These are phyloP conservation scores for Eutypella sp. DNA, from an alignment of 2,329 filamentous ascomycete species.

Conservation along the genomic window DNA sequence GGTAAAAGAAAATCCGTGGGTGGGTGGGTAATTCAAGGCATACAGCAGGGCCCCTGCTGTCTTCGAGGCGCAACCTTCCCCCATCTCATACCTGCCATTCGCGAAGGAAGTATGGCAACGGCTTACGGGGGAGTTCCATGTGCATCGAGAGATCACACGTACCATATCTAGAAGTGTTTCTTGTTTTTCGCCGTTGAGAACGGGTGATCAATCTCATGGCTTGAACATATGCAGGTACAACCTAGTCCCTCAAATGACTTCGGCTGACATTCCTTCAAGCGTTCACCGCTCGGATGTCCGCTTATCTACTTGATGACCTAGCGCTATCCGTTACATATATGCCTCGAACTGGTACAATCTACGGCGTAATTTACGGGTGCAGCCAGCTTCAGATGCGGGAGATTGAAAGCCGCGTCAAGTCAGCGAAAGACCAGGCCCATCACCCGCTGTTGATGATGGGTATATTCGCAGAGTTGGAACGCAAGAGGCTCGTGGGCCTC, in stretches of 20 bases:
- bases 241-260: neutral
- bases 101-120: constrained; percentile 11
- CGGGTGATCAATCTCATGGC: neutral
- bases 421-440: constrained; percentile 6
- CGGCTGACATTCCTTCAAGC: constrained; percentile 2
- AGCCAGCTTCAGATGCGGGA: constrained; percentile 4
- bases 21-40: constrained; percentile 7
- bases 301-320: constrained; percentile 9
- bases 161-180: constrained; percentile 6
- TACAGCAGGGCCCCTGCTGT: constrained; percentile 8
- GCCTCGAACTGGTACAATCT: constrained; percentile 8
- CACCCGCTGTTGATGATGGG: constrained; percentile 14
- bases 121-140: constrained; percentile 8
- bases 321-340: constrained; percentile 15
- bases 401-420: constrained; percentile 9
- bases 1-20: too few relatives aligned
- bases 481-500: constrained; percentile 8
- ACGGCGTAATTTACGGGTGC: constrained; percentile 17
- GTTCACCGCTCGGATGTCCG: constrained; percentile 11
- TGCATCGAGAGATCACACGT: constrained; percentile 9
- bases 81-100: constrained; percentile 9
- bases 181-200: constrained; percentile 7
- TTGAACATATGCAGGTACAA: constrained; percentile 8
- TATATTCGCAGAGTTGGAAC: constrained; percentile 17
- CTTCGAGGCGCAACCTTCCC: constrained; percentile 9